Evolutionary conservation across 2,329 filamentous ascomycete species (phyloP).

Genomic region (Chaetomium sp.): DNA sequence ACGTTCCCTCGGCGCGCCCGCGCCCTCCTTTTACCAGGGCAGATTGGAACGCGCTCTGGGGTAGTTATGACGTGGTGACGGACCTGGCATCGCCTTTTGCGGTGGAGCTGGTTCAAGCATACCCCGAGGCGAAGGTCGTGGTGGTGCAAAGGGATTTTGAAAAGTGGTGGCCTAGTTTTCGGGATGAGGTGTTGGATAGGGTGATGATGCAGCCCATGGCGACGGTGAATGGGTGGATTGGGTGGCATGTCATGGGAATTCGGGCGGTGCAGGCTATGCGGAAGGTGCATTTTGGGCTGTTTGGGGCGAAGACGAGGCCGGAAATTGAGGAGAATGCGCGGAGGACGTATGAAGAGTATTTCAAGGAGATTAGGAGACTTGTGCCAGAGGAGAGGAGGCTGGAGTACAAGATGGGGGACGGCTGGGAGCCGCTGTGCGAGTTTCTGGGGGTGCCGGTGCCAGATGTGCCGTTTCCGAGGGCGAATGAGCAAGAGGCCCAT

Average conservation of each 20-base stretch:
- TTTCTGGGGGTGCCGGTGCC: constrained; percentile 33
- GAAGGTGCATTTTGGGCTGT: constrained; percentile 20
- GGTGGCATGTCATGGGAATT: constrained; percentile 3
- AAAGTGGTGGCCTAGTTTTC: constrained; percentile 25
- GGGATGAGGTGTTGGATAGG: constrained; percentile 18
- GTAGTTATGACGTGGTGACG: constrained; percentile 30
- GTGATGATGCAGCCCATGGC: constrained; percentile 31
- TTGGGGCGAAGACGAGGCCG: constrained; percentile 9
- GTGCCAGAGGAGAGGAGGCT: constrained; percentile 28
- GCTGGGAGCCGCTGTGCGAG: constrained; percentile 35
- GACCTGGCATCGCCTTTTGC: constrained; percentile 28
- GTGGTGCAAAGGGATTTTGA: constrained; percentile 31
- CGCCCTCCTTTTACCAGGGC: constrained; percentile 16
- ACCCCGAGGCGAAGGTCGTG: constrained; percentile 31
- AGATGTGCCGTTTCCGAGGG: constrained; percentile 21
- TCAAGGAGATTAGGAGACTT: constrained; percentile 24
- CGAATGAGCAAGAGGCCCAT: constrained; percentile 19
- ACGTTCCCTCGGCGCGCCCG: neutral
- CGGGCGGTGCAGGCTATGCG: neutral
- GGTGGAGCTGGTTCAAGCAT: constrained; percentile 27
- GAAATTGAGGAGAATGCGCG: constrained; percentile 9
- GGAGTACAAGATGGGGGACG: constrained; percentile 32
- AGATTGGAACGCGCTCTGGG: constrained; percentile 29
- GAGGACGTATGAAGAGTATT: constrained; percentile 28
- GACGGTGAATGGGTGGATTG: neutral